Evolutionary conservation across 768 basidiomycete species (phyloP).

Genomic region (Naematelia aurantialba): DNA sequence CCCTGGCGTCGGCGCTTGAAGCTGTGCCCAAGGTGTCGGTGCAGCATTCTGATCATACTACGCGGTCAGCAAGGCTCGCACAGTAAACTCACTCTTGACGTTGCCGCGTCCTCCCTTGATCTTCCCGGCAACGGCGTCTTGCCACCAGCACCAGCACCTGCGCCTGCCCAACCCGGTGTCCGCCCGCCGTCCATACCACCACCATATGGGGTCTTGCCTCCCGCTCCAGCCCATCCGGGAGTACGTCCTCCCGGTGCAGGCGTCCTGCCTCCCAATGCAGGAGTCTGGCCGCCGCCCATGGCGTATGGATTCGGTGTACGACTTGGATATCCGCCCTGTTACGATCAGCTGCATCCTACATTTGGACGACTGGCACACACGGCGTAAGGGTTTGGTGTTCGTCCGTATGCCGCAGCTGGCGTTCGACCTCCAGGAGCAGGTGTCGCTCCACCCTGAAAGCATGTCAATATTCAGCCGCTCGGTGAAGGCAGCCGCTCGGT

Average conservation of each 20-base stretch:
- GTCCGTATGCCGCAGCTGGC: slow-evolving; percentile 56
- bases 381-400: slow-evolving; percentile 71
- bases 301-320: slow-evolving; percentile 60
- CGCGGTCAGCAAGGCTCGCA: not conserved
- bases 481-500: too few relatives aligned
- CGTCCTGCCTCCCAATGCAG: slow-evolving; percentile 54
- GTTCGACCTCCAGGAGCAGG: slow-evolving; percentile 45
- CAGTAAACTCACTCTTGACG: slow-evolving; percentile 27
- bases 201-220: slow-evolving; percentile 31
- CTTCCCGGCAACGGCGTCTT: slow-evolving; percentile 28
- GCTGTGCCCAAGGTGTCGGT: slow-evolving; percentile 16
- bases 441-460: slow-evolving; percentile 35
- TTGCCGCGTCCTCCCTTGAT: slow-evolving; percentile 20
- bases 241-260: slow-evolving; percentile 51
- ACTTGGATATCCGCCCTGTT: slow-evolving; percentile 20
- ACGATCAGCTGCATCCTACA: slow-evolving; percentile 2
- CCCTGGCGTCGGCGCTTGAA: slow-evolving; percentile 51
- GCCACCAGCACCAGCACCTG: slow-evolving; percentile 22
- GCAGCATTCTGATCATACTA: slow-evolving; percentile 6
- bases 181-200: slow-evolving; percentile 17
- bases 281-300: slow-evolving; percentile 34
- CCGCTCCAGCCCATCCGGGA: slow-evolving; percentile 19
- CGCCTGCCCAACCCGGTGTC: slow-evolving; percentile 23
- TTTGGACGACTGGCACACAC: too few relatives aligned
- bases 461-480: slow-evolving; percentile 8